phyloP scores from a whole-genome alignment of 2,329 filamentous ascomycete genomes.

The Scedosporium boydii region DNA sequence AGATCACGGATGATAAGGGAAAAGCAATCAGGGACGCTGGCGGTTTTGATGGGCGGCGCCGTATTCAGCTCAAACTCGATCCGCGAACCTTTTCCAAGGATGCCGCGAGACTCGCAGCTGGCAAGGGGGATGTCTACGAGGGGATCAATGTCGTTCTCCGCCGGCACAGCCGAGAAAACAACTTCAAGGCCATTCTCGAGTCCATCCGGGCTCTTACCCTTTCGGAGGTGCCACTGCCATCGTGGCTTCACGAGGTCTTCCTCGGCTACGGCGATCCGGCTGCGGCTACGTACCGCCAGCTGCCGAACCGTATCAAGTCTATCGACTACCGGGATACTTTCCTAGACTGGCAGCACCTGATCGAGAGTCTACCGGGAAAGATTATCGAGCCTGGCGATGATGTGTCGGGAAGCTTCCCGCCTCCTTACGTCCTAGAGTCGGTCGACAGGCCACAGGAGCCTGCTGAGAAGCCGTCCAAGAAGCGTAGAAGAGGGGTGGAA shows the following conservation, averaged over 20 bases:
- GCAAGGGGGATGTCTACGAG: conserved; percentile 73
- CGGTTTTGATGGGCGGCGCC: conserved; percentile 57
- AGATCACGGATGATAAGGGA: conserved; percentile 79
- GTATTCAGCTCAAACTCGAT: conserved; percentile 75
- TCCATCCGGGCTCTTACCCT: conserved; percentile 81
- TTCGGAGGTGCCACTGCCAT: conserved; percentile 75
- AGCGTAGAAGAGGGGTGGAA: conserved; percentile 73
- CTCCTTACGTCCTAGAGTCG: conserved; percentile 77
- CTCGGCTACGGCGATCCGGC: conserved; percentile 93
- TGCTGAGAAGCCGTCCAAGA: conserved; percentile 63
- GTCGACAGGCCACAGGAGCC: conserved; percentile 43
- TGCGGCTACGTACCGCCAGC: conserved; percentile 73
- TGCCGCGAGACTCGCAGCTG: conserved; percentile 51
- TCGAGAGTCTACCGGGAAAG: conserved; percentile 82
- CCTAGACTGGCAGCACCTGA: conserved; percentile 86
- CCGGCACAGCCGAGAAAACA: conserved; percentile 82
- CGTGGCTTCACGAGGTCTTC: conserved; percentile 94
- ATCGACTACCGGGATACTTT: conserved; percentile 94
- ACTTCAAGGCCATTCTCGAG: conserved; percentile 88
- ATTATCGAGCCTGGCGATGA: conserved; percentile 70
- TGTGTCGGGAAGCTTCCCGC: conserved; percentile 64
- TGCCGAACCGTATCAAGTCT: conserved; percentile 66
- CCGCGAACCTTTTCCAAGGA: conserved; percentile 69
- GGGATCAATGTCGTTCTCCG: conserved; percentile 79
- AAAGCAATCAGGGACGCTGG: conserved; percentile 55